Percentiles rank a stretch among this genome's conserved stretches.
Conservation (phyloP, 768 basidiomycete genomes). For the Suillus bovinus region DNA sequence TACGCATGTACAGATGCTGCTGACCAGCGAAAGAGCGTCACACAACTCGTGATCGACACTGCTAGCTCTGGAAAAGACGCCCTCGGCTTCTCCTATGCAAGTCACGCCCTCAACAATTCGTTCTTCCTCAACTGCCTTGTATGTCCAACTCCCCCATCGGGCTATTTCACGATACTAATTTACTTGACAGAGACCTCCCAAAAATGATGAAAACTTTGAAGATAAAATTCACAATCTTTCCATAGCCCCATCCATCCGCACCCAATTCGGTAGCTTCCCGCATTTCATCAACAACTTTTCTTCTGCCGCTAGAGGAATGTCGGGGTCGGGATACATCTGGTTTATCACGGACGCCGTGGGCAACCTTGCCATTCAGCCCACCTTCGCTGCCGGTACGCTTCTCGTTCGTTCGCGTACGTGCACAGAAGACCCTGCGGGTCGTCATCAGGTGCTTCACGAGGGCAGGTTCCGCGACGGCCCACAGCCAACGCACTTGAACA, state of each 20-base stretch:
- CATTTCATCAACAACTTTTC: conserved; percentile 76
- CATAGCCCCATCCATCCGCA: conserved; percentile 23
- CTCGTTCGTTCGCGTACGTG: conserved; percentile 65
- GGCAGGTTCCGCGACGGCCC: conserved; percentile 14
- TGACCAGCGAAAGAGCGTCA: conserved; percentile 56
- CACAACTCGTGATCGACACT: conserved; percentile 71
- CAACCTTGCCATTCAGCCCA: conserved; percentile 73
- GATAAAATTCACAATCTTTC: conserved; percentile 15
- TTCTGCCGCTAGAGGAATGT: conserved; percentile 76
- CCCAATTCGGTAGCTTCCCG: conserved; percentile 61
- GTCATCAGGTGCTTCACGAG: conserved; percentile 31
- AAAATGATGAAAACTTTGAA: conserved; percentile 21
- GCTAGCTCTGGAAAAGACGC: conserved; percentile 57
- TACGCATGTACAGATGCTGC: conserved; percentile 45
- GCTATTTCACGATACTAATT: conserved; percentile 1
- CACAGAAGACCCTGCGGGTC: conserved; percentile 25
- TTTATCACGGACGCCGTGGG: conserved; percentile 70
- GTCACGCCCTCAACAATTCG: conserved; percentile 89
- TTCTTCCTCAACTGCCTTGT: conserved; percentile 92
- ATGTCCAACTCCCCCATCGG: conserved; percentile 31
- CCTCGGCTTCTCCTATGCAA: conserved; percentile 88
- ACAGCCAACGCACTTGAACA: conserved; percentile 10
- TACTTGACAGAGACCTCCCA: conserved; percentile 35
- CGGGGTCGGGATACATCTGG: conserved; percentile 84
- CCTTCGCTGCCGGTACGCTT: conserved; percentile 87